Base-by-base conservation (phyloP, 1,284 basidiomycete species). In the Naganishia liquefaciens region DNA sequence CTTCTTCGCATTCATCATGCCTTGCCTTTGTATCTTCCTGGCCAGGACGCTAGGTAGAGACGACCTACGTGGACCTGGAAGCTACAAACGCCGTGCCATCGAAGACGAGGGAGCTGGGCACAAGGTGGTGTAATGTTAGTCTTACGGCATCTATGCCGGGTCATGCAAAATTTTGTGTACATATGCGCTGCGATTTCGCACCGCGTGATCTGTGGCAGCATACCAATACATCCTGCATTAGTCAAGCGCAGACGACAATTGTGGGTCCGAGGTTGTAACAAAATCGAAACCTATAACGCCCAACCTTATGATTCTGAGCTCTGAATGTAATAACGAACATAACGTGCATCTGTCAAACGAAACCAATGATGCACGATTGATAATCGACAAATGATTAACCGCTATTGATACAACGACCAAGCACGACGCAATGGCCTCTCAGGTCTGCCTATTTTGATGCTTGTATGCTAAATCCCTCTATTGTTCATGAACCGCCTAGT, bases 401-500 rank as follows among this genome's bases (percentile, higher is more conserved):
- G 57, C 57, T 60, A 60, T 50, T 60, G 25, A 50, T 60, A 60
- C 57, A 60, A 60, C 57, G 57, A 60, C 57, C 49, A 60, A 49
- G 43, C 33, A 2, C 33, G 13, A 37, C 33, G 30, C 49, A 50
- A 44, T 42, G 46, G 57, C 50, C 49, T 49, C 49, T n/a, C n/a
- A n/a, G n/a, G 30, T 60, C 57, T 50, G 15, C 46, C 57, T 25
- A 47, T 50, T 60, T 60, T 60, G 37, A 39, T 57, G 43, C 54
- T 33, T 10, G 23, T 50, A 13, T 5, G 37, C n/a, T n/a, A n/a
- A 57, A 46, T 37, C 47, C n/a, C 47, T 60, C 57, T 60, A 60
- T 60, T n/a, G 50, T 60, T 23, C 40, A 50, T 60, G 46, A 51
- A 13, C 33, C n/a, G 28, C 61, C 40, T 78, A 83, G 74, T 79